Percentiles rank a stretch among this genome's conserved stretches.
These are phyloP conservation scores for Pseudomassariella vexata DNA, from an alignment of 2,329 filamentous ascomycete genomes.

Conservation along the genomic window DNA sequence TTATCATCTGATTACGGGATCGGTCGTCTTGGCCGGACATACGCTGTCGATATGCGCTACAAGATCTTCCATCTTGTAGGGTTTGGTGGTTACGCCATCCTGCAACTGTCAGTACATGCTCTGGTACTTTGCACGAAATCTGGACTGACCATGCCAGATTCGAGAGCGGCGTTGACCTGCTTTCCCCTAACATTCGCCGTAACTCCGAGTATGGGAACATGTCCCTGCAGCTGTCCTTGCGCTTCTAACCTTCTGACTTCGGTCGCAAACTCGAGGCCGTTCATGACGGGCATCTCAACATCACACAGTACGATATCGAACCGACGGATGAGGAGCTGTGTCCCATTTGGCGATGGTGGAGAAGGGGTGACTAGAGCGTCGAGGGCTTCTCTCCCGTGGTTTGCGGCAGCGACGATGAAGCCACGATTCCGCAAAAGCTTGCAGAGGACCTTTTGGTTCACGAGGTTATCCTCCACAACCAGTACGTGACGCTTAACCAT, in stretches of 20 bases:
- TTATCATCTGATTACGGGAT: no score
- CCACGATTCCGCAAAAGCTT: slow-evolving; percentile 44
- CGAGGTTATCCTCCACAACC: slow-evolving; percentile 55
- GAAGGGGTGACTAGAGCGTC: slow-evolving; percentile 27
- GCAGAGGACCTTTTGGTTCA: slow-evolving; percentile 53
- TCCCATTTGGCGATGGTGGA: no score
- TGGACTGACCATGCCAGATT: slow-evolving; percentile 19
- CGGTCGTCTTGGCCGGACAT: no score
- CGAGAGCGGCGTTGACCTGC: slow-evolving; percentile 18
- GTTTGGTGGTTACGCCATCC: slow-evolving; percentile 23
- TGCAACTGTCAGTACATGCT: slow-evolving; percentile 7
- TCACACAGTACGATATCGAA: slow-evolving; percentile 21
- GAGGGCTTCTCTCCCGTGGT: slow-evolving; percentile 51
- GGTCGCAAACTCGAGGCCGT: slow-evolving; percentile 17
- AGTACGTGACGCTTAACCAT: slow-evolving; percentile 27
- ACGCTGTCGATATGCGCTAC: slow-evolving; percentile 18
- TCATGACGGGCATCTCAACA: slow-evolving; percentile 23
- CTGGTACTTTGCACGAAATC: neutral
- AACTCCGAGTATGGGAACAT: slow-evolving; percentile 19
- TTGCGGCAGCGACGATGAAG: slow-evolving; percentile 46
- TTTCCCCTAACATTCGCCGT: slow-evolving; percentile 21
- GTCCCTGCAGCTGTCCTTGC: slow-evolving; percentile 11
- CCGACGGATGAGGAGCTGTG: no score
- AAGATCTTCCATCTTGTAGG: slow-evolving; percentile 19
- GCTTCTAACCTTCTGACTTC: slow-evolving; percentile 16